phyloP scores from a whole-genome alignment of 495 filamentous ascomycete species.

The Endocarpon pusillum region DNA sequence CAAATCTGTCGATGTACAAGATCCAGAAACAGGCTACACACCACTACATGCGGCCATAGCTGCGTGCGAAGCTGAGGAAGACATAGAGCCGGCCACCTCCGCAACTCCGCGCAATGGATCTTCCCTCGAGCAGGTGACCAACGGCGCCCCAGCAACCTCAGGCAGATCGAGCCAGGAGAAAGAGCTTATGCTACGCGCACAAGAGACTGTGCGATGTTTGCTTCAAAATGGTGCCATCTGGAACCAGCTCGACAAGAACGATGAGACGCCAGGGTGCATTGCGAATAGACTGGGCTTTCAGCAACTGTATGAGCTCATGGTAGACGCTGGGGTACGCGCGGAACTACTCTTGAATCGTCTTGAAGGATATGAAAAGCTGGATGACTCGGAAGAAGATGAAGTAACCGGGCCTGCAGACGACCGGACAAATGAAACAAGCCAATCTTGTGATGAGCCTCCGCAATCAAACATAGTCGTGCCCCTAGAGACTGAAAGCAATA shows the following conservation, averaged over 20 bases:
- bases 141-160: constrained; percentile 5
- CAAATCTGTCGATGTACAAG: constrained; percentile 55
- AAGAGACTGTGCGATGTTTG: constrained; percentile 53
- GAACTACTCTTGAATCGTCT: constrained; percentile 67
- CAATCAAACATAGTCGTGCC: constrained; percentile 6
- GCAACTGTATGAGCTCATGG: constrained; percentile 66
- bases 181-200: constrained; percentile 36
- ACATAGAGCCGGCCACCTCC: constrained; percentile 1
- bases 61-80: constrained; percentile 43
- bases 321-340: constrained; percentile 81
- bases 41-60: constrained; percentile 85
- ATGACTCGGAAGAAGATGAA: constrained; percentile 43
- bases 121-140: constrained; percentile 3
- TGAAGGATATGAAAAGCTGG: constrained; percentile 61
- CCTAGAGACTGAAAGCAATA: constrained; percentile 34
- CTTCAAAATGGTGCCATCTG: constrained; percentile 84
- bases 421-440: constrained; percentile 10
- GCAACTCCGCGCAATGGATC: constrained; percentile 12
- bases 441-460: constrained; percentile 10
- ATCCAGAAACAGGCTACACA: constrained; percentile 68
- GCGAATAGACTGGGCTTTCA: constrained; percentile 48
- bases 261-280: constrained; percentile 85
- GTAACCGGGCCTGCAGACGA: constrained; percentile 14
- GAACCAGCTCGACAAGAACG: constrained; percentile 77
- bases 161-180: constrained; percentile 16